These are phyloP conservation scores for Colletotrichum neosansevieriae DNA, from an alignment of 2,329 filamentous ascomycete species.

Conservation along the genomic window DNA sequence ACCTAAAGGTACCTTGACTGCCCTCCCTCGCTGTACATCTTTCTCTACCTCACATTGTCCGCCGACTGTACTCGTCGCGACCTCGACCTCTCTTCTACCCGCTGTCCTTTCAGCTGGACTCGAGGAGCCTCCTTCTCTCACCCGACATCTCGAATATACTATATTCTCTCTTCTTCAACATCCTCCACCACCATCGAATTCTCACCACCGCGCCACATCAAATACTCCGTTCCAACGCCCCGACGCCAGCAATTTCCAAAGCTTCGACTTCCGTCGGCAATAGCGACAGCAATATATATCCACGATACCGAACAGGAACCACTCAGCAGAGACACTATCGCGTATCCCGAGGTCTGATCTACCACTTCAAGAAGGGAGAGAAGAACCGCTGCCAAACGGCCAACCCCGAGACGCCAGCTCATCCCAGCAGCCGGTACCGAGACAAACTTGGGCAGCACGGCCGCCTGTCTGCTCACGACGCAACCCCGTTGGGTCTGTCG, in stretches of 20 bases:
- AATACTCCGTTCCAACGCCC: constrained; percentile 1
- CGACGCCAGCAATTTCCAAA: constrained; percentile 14
- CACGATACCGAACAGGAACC: constrained; percentile 10
- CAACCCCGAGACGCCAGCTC: constrained; percentile 24
- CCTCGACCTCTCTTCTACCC: no score
- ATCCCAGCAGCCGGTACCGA: constrained; percentile 32
- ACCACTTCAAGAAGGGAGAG: constrained; percentile 17
- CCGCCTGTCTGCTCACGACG: constrained; percentile 13
- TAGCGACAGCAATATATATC: constrained; percentile 25
- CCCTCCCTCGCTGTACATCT: not conserved
- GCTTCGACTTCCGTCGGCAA: constrained; percentile 15
- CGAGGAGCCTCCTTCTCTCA: no score
- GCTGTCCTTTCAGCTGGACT: no score
- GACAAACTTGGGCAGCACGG: constrained; percentile 33
- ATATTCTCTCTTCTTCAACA: not conserved
- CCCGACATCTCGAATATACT: no score
- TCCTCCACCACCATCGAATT: not conserved
- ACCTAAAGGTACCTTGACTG: no score
- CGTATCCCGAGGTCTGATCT: not conserved
- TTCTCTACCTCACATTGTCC: not conserved
- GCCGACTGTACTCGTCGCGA: no score
- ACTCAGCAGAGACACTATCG: constrained; percentile 17
- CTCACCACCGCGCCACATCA: constrained; percentile 7
- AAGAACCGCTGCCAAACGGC: constrained; percentile 24
- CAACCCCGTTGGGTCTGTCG: constrained; percentile 35